phyloP scores from a whole-genome alignment of 345 rosid genomes.

The Leavenworthia alabamica region DNA sequence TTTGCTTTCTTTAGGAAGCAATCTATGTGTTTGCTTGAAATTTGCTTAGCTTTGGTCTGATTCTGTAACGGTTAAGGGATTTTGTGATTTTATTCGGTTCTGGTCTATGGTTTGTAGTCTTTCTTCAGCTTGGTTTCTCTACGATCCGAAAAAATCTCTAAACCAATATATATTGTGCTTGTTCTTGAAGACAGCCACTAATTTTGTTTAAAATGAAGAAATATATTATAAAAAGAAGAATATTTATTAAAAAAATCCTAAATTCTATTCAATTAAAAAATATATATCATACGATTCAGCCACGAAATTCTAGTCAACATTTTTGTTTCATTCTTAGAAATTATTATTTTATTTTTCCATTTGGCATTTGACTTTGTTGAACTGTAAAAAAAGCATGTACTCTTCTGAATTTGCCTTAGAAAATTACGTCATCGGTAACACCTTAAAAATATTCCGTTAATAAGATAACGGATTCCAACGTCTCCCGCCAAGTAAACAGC shows the following conservation, averaged over 20 bases:
- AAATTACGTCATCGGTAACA: slow-evolving; percentile 17
- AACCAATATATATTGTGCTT: slow-evolving; percentile 1
- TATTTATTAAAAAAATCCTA: no score
- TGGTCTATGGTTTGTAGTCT: not conserved
- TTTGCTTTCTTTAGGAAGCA: slow-evolving; percentile 16
- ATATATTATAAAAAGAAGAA: no score
- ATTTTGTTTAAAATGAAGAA: no score
- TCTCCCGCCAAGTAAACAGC: slow-evolving; percentile 31
- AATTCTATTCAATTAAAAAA: not conserved
- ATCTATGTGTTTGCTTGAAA: slow-evolving; percentile 13
- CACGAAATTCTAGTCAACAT: not conserved
- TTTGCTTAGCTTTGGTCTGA: slow-evolving; percentile 8
- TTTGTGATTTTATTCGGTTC: slow-evolving; percentile 19
- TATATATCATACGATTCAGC: not conserved
- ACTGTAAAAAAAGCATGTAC: not conserved
- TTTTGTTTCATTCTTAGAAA: not conserved
- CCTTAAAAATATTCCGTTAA: slow-evolving; percentile 22
- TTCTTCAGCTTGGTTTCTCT: not conserved
- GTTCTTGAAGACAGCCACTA: not conserved
- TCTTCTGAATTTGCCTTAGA: not conserved
- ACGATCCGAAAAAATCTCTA: slow-evolving; percentile 9
- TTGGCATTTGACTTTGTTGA: no score
- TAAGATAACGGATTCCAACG: slow-evolving; percentile 16
- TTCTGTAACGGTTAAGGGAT: slow-evolving; percentile 18
- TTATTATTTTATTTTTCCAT: no score